A percentile compares a stretch with the other conserved stretches of the same genome.
Evolutionary conservation across 257 asterid species (phyloP).

Genomic region (Dorcoceras hygrometricum): DNA sequence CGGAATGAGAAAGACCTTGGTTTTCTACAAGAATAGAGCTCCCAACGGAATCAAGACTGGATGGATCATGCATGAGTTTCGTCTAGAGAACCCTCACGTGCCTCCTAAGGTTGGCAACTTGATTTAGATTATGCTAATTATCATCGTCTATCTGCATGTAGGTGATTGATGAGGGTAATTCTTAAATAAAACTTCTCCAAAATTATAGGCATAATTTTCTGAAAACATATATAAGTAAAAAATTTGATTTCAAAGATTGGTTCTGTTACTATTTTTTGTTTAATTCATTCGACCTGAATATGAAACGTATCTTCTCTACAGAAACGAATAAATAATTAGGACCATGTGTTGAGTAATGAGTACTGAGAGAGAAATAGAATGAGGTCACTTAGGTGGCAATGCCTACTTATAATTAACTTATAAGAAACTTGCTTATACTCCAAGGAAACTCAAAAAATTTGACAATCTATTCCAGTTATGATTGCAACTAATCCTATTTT

Average conservation of each 20-base stretch:
- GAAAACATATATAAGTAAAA: neutral
- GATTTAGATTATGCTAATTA: neutral
- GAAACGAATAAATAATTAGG: conserved; percentile 17
- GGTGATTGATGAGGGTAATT: neutral
- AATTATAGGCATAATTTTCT: too few relatives aligned
- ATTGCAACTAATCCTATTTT: neutral
- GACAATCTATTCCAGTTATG: neutral
- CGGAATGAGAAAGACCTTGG: conserved; percentile 92
- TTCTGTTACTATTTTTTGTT: neutral
- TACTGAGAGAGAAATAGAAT: neutral
- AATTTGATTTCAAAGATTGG: too few relatives aligned
- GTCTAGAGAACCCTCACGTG: conserved; percentile 63
- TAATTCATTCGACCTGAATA: neutral
- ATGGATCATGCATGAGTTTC: conserved; percentile 96
- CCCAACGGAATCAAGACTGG: conserved; percentile 81
- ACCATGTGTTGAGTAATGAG: conserved; percentile 2
- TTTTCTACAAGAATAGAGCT: conserved; percentile 79
- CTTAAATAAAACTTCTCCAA: neutral
- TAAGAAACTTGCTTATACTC: conserved; percentile 32
- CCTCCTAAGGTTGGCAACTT: conserved; percentile 70
- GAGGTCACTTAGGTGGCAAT: conserved; percentile 25
- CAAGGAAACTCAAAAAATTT: neutral
- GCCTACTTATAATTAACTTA: conserved; percentile 19
- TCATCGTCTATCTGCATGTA: too few relatives aligned
- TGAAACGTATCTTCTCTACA: neutral